Base-by-base conservation (phyloP, 2,329 filamentous ascomycete species). In the Aspergillus novofumigatus region DNA sequence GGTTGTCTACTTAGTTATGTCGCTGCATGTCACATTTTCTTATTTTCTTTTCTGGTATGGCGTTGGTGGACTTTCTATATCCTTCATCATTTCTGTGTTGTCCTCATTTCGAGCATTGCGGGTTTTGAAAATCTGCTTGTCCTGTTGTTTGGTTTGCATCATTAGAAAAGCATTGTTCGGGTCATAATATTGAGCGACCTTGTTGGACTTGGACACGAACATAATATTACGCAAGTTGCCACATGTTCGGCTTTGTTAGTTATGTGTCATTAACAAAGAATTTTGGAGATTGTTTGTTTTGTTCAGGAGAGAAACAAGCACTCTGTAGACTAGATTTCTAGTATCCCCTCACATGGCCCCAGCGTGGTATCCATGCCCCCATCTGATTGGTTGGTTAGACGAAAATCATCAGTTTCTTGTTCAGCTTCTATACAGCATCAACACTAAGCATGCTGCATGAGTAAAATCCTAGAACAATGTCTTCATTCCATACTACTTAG, bases 1-100 rank as follows among this genome's bases (percentile, higher is more conserved):
- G 68, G 26, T 49, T 71, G 32, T 67, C 66, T 25, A 54, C 29
- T 26, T 20, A 38, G 9, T 28, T 41, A 42, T 48, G 29, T 29
- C 8, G 32, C 42, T 51, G 35, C 17, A 41, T 52, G 49, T 38
- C n/a, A n/a, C 20, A 32, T 7, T 7, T 20, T n/a, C n/a, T n/a
- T n/a, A n/a, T n/a, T 49, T 35, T 20, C 26, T 3, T 8, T 17
- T 45, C 23, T 42, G 5, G 21, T 50, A 28, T 21, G 35, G 52
- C 54, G 41, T 55, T 50, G 48, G 11, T 29, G 47, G 50, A 28
- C 54, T 55, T 26, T 23, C 32, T 21, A 51, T 25, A 7, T 26
- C 41, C 38, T 52, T 32, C 38, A 41, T 49, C 10, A 57, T 29
- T 55, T 52, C 23, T 49, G 21, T 44, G n/a, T 4, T 11, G 23